Evolutionary conservation across 169 alveolate genomes (phyloP).

Genomic region (Plasmodium cynomolgi): DNA sequence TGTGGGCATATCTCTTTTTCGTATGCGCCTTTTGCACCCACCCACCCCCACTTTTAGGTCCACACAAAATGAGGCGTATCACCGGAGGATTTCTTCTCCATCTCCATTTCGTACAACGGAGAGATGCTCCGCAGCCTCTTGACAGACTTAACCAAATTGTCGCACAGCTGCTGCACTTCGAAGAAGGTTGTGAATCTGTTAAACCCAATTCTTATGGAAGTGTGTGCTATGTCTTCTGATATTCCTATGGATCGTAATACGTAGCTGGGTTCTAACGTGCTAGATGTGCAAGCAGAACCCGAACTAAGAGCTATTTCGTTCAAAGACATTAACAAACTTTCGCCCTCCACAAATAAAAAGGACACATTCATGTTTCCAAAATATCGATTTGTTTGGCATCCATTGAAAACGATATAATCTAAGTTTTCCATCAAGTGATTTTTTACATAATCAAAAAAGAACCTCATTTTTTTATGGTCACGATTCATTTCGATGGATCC

Average conservation of each 20-base stretch:
- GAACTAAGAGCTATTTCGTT: constrained; percentile 90
- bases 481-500: constrained; percentile 94
- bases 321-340: constrained; percentile 91
- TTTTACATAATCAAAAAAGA: constrained; percentile 87
- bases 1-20: background rate
- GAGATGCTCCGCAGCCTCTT: constrained; percentile 89
- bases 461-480: constrained; percentile 91
- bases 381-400: constrained; percentile 86
- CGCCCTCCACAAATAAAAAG: constrained; percentile 96
- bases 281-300: constrained; percentile 95
- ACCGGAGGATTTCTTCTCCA: constrained; percentile 81
- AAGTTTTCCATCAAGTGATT: constrained; percentile 77
- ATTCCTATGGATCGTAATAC: constrained; percentile 97
- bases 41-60: constrained; percentile 13
- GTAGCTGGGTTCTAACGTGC: constrained; percentile 92
- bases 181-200: constrained; percentile 97
- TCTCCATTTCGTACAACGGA: constrained; percentile 93
- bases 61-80: constrained; percentile 72
- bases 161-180: constrained; percentile 92
- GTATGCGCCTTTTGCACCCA: background rate
- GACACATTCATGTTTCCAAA: constrained; percentile 95
- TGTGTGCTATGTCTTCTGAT: constrained; percentile 97
- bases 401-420: constrained; percentile 90
- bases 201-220: constrained; percentile 97
- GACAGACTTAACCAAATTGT: constrained; percentile 86